These are phyloP conservation scores for Hansenula anomala DNA, from an alignment of 1,139 yeast species.

Conservation along the genomic window DNA sequence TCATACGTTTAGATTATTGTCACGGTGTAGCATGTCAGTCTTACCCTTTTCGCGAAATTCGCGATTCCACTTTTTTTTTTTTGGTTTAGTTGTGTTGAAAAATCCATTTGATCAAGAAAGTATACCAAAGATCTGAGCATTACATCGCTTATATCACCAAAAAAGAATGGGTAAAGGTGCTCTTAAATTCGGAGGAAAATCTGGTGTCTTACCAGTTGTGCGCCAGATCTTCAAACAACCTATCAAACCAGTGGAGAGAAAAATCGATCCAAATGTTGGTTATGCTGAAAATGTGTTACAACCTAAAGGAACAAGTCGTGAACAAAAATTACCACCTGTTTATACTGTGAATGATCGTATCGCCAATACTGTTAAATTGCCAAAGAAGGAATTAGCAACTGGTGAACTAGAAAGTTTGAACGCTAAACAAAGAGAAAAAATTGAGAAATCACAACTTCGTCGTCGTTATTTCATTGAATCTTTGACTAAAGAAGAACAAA, in stretches of 20 bases:
- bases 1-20: not conserved
- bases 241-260: conserved; percentile 49
- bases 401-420: conserved; percentile 24
- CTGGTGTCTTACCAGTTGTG: conserved; percentile 77
- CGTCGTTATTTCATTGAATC: conserved; percentile 67
- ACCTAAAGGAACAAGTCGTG: conserved; percentile 63
- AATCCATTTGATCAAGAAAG: not conserved
- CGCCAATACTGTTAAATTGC: conserved; percentile 40
- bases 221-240: conserved; percentile 70
- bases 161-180: conserved; percentile 41
- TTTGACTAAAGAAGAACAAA: conserved; percentile 54
- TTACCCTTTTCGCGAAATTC: too few relatives aligned
- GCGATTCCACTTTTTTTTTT: not conserved
- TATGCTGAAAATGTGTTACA: conserved; percentile 72
- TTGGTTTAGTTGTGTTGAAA: not conserved
- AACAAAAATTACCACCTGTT: conserved; percentile 47
- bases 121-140: not conserved
- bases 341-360: conserved; percentile 58
- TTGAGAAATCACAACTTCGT: conserved; percentile 63
- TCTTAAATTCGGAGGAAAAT: conserved; percentile 48
- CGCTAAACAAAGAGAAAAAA: conserved; percentile 47
- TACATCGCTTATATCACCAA: too few relatives aligned
- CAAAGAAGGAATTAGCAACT: conserved; percentile 25
- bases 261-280: conserved; percentile 51
- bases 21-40: too few relatives aligned